Evolutionary conservation across 768 basidiomycete genomes (phyloP).

Genomic region (Calocybe gangraenosa): DNA sequence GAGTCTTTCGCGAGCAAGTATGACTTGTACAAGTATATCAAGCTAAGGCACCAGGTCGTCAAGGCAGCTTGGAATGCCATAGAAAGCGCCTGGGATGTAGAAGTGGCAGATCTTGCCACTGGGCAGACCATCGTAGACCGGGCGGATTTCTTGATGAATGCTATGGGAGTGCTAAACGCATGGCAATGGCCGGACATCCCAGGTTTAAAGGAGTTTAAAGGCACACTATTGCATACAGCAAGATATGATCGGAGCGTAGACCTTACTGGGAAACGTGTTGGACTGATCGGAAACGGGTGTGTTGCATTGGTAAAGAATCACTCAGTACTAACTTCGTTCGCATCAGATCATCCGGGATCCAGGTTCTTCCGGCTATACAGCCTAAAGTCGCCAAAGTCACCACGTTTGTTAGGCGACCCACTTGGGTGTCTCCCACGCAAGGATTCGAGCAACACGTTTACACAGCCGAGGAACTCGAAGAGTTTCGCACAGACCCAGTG

Average conservation of each 20-base stretch:
- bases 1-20: conserved; percentile 25
- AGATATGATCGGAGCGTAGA: conserved; percentile 24
- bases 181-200: conserved; percentile 36
- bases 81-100: conserved; percentile 24
- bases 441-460: conserved; percentile 27
- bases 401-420: conserved; percentile 28
- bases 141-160: conserved; percentile 31
- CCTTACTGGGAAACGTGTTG: conserved; percentile 31
- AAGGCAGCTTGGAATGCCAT: conserved; percentile 26
- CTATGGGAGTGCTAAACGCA: conserved; percentile 28
- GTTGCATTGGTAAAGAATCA: too few relatives aligned
- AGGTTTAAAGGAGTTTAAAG: conserved; percentile 29
- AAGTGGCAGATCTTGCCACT: conserved; percentile 18
- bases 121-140: conserved; percentile 17
- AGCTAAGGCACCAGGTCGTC: conserved; percentile 22
- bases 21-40: conserved; percentile 26
- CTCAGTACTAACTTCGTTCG: neutral
- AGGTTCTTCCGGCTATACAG: conserved; percentile 29
- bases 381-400: conserved; percentile 31
- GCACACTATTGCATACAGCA: conserved; percentile 31
- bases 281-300: conserved; percentile 35
- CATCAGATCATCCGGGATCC: conserved; percentile 28
- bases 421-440: conserved; percentile 27
- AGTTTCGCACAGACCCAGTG: conserved; percentile 31
- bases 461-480: conserved; percentile 35